phyloP scores from a whole-genome alignment of 2,329 filamentous ascomycete species.

The Tolypocladium album region DNA sequence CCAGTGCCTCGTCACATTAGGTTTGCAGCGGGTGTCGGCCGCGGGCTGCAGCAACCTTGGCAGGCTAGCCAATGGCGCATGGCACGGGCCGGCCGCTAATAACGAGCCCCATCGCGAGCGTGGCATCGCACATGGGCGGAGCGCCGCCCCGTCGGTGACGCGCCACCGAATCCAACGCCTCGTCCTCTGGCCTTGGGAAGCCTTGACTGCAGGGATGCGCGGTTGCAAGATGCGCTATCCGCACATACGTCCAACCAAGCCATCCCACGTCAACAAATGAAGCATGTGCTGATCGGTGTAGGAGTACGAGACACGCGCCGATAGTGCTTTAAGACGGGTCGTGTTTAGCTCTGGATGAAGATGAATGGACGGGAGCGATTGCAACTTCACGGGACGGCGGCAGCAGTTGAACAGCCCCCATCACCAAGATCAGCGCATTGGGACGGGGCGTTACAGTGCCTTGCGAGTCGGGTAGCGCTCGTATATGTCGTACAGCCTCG shows the following conservation, averaged over 20 bases:
- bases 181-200: background rate
- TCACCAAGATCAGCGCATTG: too few species aligned
- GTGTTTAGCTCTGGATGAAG: background rate
- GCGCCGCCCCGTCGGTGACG: background rate
- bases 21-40: background rate
- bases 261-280: background rate
- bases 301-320: background rate
- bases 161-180: background rate
- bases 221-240: background rate
- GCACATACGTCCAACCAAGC: background rate
- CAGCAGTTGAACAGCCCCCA: too few species aligned
- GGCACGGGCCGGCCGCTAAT: background rate
- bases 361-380: background rate
- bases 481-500: background rate
- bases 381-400: background rate
- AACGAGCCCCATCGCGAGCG: background rate
- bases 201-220: background rate
- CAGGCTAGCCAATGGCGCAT: background rate
- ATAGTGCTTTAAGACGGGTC: background rate
- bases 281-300: background rate
- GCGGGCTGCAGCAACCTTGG: background rate
- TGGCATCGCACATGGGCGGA: background rate
- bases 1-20: background rate
- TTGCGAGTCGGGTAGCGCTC: too few species aligned
- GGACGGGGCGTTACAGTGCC: too few species aligned